Percentiles rank a stretch among this genome's conserved stretches.
Evolutionary conservation across 306 rosid genomes (phyloP).

Genomic region (Chamaecrista fasciculata): DNA sequence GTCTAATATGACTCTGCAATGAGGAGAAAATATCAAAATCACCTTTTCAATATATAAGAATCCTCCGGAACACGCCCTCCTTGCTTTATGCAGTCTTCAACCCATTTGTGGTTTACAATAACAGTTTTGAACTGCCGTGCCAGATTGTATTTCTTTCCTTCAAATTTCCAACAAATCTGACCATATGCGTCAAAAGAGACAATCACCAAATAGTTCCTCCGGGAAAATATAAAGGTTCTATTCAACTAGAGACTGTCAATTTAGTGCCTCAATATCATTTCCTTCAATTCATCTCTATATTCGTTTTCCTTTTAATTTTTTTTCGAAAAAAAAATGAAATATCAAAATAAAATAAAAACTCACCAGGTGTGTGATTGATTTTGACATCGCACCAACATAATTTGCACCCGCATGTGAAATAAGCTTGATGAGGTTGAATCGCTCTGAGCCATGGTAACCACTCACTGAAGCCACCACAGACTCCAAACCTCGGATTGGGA

Average conservation of each 20-base stretch:
- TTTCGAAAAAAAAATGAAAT: not conserved
- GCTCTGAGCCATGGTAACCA: slow-evolving; percentile 72
- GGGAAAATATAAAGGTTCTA: not conserved
- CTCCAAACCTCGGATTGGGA: slow-evolving; percentile 63
- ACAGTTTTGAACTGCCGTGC: slow-evolving; percentile 48
- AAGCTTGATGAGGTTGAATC: slow-evolving; percentile 71
- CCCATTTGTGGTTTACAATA: slow-evolving; percentile 77
- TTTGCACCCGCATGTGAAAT: slow-evolving; percentile 64
- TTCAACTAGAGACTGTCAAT: not conserved
- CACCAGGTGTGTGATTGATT: slow-evolving; percentile 79
- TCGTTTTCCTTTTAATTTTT: not conserved
- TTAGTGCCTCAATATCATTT: not conserved
- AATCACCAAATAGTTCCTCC: not conserved
- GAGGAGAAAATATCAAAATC: not conserved
- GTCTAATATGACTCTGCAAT: not conserved
- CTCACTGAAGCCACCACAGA: slow-evolving; percentile 75
- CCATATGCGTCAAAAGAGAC: slow-evolving; percentile 15
- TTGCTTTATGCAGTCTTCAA: slow-evolving; percentile 80
- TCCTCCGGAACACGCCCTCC: slow-evolving; percentile 68
- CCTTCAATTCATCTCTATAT: not conserved
- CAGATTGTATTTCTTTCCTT: slow-evolving; percentile 63
- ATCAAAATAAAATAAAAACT: slow-evolving; percentile 17
- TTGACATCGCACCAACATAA: slow-evolving; percentile 68
- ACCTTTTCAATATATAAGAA: slow-evolving; percentile 67
- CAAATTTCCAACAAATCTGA: slow-evolving; percentile 75